Evolutionary conservation across 768 basidiomycete species (phyloP), one percentile per base, ranked within the genome.

Genomic region (Boletus subcaerulescens): DNA sequence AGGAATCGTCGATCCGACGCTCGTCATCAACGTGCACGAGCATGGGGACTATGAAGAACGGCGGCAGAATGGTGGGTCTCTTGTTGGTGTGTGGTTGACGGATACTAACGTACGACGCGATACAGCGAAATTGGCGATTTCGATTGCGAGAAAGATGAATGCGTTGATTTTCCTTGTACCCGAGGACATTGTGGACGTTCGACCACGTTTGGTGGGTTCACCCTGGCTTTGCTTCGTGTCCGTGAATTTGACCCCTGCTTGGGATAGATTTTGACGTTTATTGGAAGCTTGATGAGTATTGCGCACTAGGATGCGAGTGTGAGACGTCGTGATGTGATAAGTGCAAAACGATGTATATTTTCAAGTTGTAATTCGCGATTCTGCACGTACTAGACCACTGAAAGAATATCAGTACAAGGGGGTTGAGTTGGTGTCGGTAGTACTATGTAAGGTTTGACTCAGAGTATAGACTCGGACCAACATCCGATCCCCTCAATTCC

Each of bases 121-220:
- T 5, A 36, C 59, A 97, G 95, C 95, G 15, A 98, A 98, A 82
- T 73, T 98, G 59, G 96, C 93, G 9, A 98, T 98, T 63, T 98
- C 96, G 3, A 98, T 98, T 62, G 95, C 96, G n/a, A 81, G 96
- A 66, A 98, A 98, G 81, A 87, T 95, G 87, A 91, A 93, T 50
- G 91, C 92, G 5, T 73, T 97, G 62, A 98, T 98, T 64, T 98
- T 98, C 81, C 75, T 98, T 55, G 96, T 98, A 0, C 94, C 96
- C 0, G 96, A 98, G 67, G 94, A 94, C 73, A 94, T 98, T 62
- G 93, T 98, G 35, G 95, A 98, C 69, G 82, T 98, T 56, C 86
- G 96, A 41, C 85, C 93, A 32, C 85, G 92, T 55, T 78, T 97
- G 69, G 93, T 96, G 68, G 39, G 89, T 78, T 18, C 31, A 35